These are phyloP conservation scores for Trypanosoma platydactyli DNA, from an alignment of 208 protist species.

Conservation along the genomic window DNA sequence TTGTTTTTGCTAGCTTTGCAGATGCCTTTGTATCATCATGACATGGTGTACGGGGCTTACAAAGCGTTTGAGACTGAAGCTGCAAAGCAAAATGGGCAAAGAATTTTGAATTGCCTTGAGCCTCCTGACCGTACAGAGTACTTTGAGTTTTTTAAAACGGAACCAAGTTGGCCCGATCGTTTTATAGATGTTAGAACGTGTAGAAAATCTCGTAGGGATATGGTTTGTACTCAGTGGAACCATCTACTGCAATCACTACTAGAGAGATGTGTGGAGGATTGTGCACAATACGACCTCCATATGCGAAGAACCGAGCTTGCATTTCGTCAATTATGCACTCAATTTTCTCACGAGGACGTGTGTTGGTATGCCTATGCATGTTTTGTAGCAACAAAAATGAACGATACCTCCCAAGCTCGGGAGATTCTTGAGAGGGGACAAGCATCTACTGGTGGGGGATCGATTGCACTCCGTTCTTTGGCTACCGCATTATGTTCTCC, in stretches of 20 bases:
- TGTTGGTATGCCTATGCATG: conserved; percentile 76
- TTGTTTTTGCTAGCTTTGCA: conserved; percentile 70
- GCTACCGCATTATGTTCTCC: conserved; percentile 9
- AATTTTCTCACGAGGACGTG: conserved; percentile 60
- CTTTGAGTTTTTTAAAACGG: conserved; percentile 27
- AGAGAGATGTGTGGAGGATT: conserved; percentile 19
- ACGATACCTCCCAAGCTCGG: conserved; percentile 44
- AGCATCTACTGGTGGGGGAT: conserved; percentile 23
- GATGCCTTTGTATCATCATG: conserved; percentile 60
- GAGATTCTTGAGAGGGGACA: conserved; percentile 42
- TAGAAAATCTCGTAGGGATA: conserved; percentile 27
- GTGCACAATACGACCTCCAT: conserved; percentile 45
- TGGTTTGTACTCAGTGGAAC: conserved; percentile 49
- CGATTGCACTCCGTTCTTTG: conserved; percentile 49
- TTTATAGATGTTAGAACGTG: conserved; percentile 40
- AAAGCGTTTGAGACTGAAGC: conserved; percentile 34
- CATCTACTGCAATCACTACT: conserved; percentile 48
- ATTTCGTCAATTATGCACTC: conserved; percentile 75
- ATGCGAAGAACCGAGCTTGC: conserved; percentile 75
- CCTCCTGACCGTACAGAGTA: conserved; percentile 22
- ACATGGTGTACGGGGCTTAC: conserved; percentile 47
- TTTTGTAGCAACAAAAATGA: conserved; percentile 58
- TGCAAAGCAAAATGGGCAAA: conserved; percentile 12
- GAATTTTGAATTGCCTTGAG: not conserved
- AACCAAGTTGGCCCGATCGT: conserved; percentile 65